These are phyloP conservation scores for Pyrenochaeta sp. DNA, from an alignment of 2,329 filamentous ascomycete species.

Conservation along the genomic window DNA sequence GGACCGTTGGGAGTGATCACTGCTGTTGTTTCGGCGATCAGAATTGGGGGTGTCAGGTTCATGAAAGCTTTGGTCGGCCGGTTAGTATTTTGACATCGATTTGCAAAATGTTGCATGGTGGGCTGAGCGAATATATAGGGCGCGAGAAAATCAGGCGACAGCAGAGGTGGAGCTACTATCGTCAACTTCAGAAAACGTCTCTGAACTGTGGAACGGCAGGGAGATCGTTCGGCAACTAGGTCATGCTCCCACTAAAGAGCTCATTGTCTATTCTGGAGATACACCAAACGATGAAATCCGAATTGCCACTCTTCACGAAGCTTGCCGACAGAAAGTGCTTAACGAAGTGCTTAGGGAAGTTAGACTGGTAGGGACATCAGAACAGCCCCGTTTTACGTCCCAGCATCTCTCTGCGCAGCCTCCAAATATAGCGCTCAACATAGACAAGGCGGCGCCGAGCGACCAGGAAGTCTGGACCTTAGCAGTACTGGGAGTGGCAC, in stretches of 20 bases:
- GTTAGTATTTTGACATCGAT: background rate
- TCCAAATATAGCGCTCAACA: background rate
- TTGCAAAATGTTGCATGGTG: too few species aligned
- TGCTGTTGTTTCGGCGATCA: constrained; percentile 28
- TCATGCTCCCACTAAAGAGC: background rate
- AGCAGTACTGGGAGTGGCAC: rapidly evolving
- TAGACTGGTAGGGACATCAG: too few species aligned
- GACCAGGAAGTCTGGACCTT: background rate
- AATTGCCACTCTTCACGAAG: background rate
- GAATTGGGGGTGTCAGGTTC: constrained; percentile 24
- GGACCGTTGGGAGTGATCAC: constrained; percentile 42
- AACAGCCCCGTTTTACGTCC: too few species aligned
- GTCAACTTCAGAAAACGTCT: constrained; percentile 26
- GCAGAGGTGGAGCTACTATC: constrained; percentile 43
- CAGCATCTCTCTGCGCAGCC: background rate
- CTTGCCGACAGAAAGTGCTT: background rate
- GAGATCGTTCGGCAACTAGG: background rate
- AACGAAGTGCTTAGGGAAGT: rapidly evolving
- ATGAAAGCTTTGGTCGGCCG: constrained; percentile 12
- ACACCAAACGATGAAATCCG: background rate
- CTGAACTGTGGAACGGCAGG: background rate
- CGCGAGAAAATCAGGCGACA: constrained; percentile 5
- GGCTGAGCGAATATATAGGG: constrained; percentile 32
- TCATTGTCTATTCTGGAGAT: background rate
- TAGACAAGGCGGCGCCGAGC: background rate